Percentiles rank a stretch among this genome's conserved stretches.
Conservation (phyloP, 1,284 basidiomycete species). For the Boletus semigastroideus region DNA sequence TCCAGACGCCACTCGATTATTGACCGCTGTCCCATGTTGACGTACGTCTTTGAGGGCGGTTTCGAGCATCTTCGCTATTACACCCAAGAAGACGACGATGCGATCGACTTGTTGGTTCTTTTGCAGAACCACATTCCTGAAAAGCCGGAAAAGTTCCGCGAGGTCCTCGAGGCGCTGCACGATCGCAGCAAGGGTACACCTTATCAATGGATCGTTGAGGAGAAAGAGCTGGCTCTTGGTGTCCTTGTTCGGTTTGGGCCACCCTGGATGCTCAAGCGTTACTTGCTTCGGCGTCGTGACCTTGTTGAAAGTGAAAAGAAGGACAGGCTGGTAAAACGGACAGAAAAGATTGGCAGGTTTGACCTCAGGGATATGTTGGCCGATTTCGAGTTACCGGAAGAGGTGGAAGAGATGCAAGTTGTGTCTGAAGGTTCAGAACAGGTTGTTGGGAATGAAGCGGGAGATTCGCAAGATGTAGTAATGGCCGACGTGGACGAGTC, state of each 20-base stretch:
- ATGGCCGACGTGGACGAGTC: conserved; percentile 5
- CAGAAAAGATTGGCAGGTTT: conserved; percentile 24
- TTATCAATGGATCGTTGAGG: conserved; percentile 30
- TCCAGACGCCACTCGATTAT: conserved; percentile 26
- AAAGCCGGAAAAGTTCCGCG: conserved; percentile 22
- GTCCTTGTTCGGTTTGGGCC: conserved; percentile 25
- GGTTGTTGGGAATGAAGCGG: not conserved
- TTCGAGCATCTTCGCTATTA: conserved; percentile 31
- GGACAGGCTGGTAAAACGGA: conserved; percentile 16
- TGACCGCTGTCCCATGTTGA: conserved; percentile 30
- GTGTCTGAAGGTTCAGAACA: conserved; percentile 1
- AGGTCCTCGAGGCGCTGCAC: conserved; percentile 27
- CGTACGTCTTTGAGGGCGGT: conserved; percentile 31
- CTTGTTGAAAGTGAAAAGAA: conserved; percentile 17
- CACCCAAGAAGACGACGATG: conserved; percentile 27
- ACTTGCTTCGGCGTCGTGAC: conserved; percentile 26
- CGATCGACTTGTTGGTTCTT: conserved; percentile 22
- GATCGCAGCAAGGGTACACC: conserved; percentile 22
- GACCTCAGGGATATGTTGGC: conserved; percentile 25
- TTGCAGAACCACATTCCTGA: conserved; percentile 24
- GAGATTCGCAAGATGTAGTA: conserved; percentile 2
- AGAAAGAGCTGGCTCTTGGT: conserved; percentile 26
- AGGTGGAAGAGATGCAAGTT: conserved; percentile 8
- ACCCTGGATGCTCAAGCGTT: conserved; percentile 32
- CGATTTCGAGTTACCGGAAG: conserved; percentile 19